Conservation (phyloP, 768 basidiomycete species). For the Mycena haematopus region DNA sequence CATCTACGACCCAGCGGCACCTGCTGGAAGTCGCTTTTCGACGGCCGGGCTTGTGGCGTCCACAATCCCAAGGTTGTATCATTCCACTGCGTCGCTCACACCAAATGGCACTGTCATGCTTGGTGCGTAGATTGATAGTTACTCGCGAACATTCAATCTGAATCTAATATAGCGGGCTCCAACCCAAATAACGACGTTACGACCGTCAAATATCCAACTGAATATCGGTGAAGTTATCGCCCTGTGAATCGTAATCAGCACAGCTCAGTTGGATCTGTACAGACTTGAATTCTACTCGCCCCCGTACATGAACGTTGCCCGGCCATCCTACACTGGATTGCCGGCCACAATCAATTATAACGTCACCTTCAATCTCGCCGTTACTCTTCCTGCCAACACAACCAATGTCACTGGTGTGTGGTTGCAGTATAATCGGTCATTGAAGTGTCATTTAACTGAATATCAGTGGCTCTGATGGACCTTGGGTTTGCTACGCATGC, state of each 20-base stretch:
- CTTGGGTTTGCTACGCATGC: conserved; percentile 51
- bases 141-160: neutral
- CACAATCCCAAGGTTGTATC: conserved; percentile 42
- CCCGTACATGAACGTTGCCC: conserved; percentile 46
- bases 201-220: conserved; percentile 35
- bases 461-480: conserved; percentile 46
- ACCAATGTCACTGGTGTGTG: conserved; percentile 37
- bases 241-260: neutral
- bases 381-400: conserved; percentile 39
- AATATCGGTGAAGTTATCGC: conserved; percentile 38
- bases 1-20: conserved; percentile 40
- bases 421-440: neutral
- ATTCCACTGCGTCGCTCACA: conserved; percentile 40
- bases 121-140: conserved; percentile 17
- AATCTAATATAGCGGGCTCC: conserved; percentile 45
- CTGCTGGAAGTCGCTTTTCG: conserved; percentile 39
- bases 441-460: neutral
- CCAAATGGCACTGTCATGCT: conserved; percentile 42
- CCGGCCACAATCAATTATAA: conserved; percentile 47
- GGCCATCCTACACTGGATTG: conserved; percentile 42
- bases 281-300: conserved; percentile 50
- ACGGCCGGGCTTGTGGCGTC: conserved; percentile 38
- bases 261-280: neutral
- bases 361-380: conserved; percentile 40
- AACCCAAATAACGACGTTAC: conserved; percentile 48